Evolutionary conservation across 1,284 basidiomycete species (phyloP), one percentile per base, ranked within the genome.

Genomic region (Ceraceosorus bombacis): DNA sequence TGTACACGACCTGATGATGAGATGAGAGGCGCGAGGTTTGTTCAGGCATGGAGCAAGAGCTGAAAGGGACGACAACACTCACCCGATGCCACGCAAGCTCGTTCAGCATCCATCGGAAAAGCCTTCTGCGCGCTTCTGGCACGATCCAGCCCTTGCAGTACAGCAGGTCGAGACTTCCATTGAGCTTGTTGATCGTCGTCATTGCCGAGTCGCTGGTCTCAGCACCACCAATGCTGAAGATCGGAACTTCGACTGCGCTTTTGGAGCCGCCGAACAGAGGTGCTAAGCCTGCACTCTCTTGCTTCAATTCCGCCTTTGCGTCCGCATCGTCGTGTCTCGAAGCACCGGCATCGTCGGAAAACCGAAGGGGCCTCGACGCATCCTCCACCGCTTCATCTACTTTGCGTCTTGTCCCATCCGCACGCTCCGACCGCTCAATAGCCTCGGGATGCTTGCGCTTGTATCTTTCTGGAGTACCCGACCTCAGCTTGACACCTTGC

Each of bases 1-100:
- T 65, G 51, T 66, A 66, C 10, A 37, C 49, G 41, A 66, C 65
- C 27, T 27, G 27, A 27, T 27, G 27, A 1, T 2, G 27, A 27
- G 27, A 27, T 3, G 27, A 27, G 27, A 27, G 27, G 27, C 1
- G 27, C 27, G 27, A 27, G 27, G 27, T 27, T 3, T 1, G 1
- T 27, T 27, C 27, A 27, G 27, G 27, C 27, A 27, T 27, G 27
- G 27, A 27, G 27, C 27, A 27, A 27, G 27, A 27, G 27, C 27
- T 27, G 27, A 3, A 27, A 27, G 27, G 27, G 27, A 27, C 27
- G 27, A 27, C 27, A 27, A 27, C 27, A 27, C 27, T 27, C 27
- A 27, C 27, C 39, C 62, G 58, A 50, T 66, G 62, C 64, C 64
- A 66, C n/a, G 49, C 46, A 8, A 66, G 53, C 13, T 58, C 51